phyloP scores from a whole-genome alignment of 2,329 filamentous ascomycete species.

The Septoria linicola region DNA sequence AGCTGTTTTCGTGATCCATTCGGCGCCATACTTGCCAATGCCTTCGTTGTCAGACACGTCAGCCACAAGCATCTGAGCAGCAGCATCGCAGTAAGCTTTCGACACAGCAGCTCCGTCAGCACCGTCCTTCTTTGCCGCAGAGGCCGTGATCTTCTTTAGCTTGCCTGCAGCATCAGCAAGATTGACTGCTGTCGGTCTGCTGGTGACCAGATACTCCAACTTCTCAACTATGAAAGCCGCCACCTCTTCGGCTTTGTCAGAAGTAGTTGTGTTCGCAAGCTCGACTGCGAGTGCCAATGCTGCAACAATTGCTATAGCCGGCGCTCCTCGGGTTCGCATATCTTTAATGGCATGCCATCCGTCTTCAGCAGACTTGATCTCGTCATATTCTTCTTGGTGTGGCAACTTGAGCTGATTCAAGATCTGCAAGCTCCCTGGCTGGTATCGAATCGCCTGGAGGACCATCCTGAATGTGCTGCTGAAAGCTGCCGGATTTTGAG shows the following conservation, averaged over 20 bases:
- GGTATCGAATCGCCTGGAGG: constrained; percentile 76
- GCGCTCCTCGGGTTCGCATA: constrained; percentile 79
- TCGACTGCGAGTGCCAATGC: constrained; percentile 85
- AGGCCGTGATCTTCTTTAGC: constrained; percentile 65
- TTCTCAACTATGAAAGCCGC: constrained; percentile 68
- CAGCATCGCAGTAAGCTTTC: constrained; percentile 70
- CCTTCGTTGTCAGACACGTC: constrained; percentile 83
- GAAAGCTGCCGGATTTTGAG: background rate
- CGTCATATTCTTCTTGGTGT: constrained; percentile 75
- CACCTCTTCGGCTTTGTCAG: constrained; percentile 60
- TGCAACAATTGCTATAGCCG: constrained; percentile 97
- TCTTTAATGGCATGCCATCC: constrained; percentile 80
- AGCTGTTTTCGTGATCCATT: constrained; percentile 70
- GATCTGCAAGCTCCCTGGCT: constrained; percentile 69
- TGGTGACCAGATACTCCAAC: constrained; percentile 82
- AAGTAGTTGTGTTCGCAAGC: constrained; percentile 58
- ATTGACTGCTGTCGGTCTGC: constrained; percentile 91
- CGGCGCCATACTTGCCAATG: constrained; percentile 79
- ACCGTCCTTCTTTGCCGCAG: constrained; percentile 44
- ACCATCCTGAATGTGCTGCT: constrained; percentile 44
- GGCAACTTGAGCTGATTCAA: constrained; percentile 81
- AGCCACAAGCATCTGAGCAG: constrained; percentile 81
- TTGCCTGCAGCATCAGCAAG: constrained; percentile 84
- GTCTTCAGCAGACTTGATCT: constrained; percentile 67
- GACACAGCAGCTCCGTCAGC: constrained; percentile 58